These are phyloP conservation scores for Microbotryum saponariae DNA, from an alignment of 1,284 basidiomycete species.

Conservation along the genomic window DNA sequence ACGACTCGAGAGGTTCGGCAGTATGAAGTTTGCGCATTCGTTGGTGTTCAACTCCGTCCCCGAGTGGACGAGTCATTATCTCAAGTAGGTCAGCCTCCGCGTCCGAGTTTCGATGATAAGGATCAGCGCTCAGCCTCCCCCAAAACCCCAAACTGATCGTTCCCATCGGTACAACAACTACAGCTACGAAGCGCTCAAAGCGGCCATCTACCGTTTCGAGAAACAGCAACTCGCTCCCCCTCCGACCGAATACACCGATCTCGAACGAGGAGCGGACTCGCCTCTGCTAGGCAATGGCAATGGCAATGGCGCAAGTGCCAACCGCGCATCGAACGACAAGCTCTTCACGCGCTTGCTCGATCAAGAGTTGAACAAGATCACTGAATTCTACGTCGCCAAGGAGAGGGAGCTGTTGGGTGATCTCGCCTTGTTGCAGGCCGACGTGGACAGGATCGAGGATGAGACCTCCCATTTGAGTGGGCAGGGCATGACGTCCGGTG, in stretches of 20 bases:
- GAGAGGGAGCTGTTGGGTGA: constrained; percentile 63
- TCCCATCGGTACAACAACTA: neutral
- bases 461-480: constrained; percentile 53
- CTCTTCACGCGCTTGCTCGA: constrained; percentile 69
- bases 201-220: constrained; percentile 69
- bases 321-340: constrained; percentile 38
- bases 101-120: neutral
- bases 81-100: constrained; percentile 59
- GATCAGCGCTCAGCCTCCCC: no score
- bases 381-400: constrained; percentile 69
- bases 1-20: neutral
- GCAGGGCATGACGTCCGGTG: constrained; percentile 47
- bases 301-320: constrained; percentile 49
- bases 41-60: constrained; percentile 88
- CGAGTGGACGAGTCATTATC: constrained; percentile 92
- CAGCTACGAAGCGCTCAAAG: constrained; percentile 80
- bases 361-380: constrained; percentile 74
- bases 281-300: constrained; percentile 44
- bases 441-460: constrained; percentile 46
- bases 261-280: constrained; percentile 44
- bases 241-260: constrained; percentile 52
- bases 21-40: constrained; percentile 51
- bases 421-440: constrained; percentile 57
- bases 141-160: neutral
- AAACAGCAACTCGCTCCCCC: constrained; percentile 45